Base-by-base conservation (phyloP, 2,329 filamentous ascomycete genomes). In the Neofusicoccum sp. region DNA sequence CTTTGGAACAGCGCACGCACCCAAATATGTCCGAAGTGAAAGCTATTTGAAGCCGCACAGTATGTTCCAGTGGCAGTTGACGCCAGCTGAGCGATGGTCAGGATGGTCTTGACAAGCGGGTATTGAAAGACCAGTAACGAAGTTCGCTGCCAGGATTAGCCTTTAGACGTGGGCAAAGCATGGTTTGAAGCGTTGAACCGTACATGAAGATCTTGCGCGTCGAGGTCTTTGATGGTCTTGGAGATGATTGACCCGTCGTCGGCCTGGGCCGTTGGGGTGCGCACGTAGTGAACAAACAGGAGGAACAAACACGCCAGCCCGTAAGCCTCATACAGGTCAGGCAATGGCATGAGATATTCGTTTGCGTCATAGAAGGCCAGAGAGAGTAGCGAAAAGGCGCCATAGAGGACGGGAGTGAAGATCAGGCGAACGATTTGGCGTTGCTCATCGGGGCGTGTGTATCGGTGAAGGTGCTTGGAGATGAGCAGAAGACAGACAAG, bases 41-140 rank as follows among this genome's bases (percentile, higher is more conserved):
- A 2, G 16, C 22, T 34, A 11, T 14, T 33, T 2, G 44, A 48
- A 6, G 43, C 56, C 2, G 16, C 56, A 60, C 71, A 74, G 65
- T 70, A 74, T 1, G 47, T 63, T 6, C 66, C 66, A 4, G 66
- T 64, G 1, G 70, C 69, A 47, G 69, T 62, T 0, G 70, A 70
- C 6, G 65, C 67, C 28, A 69, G 65, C 22, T 67, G 59, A 28
- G 70, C 65, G 36, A 71, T 64, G 16, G 69, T 64, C 29, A 66
- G 63, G 16, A 70, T 16, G 6, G 68, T 44, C 37, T 71, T 69
- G 31, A 66, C 49, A 16, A 72, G 36, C 0, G 70, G 69, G 56
- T 70, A 73, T 62, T 73, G 71, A 58, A 73, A 72, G 28, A 71
- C 69, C 8, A 69, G 61, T 14, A 70, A 67, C 67, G 67, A 73